Evolutionary conservation across 371 early-diverging fungal genomes (phyloP).

Genomic region (Mortierella sp.): DNA sequence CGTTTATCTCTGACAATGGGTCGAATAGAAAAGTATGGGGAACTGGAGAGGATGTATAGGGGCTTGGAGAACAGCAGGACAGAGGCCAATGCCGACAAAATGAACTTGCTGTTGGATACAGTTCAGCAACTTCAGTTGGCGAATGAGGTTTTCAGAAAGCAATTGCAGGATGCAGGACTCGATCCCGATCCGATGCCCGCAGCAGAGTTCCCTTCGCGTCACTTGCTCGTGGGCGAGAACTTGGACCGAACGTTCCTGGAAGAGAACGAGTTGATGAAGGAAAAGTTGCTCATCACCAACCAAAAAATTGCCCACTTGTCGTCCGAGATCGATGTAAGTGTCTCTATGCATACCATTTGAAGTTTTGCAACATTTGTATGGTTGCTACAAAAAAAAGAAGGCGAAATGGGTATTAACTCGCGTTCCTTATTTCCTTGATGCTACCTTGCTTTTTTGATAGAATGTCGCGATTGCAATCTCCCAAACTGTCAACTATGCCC

Average conservation of each 20-base stretch:
- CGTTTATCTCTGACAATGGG: not conserved
- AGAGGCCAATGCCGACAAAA: conserved; percentile 48
- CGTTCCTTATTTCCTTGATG: not conserved
- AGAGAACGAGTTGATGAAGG: conserved; percentile 35
- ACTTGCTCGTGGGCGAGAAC: conserved; percentile 32
- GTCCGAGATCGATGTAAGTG: conserved; percentile 40
- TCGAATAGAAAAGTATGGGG: conserved; percentile 33
- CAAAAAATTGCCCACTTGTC: conserved; percentile 39
- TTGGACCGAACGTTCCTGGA: conserved; percentile 45
- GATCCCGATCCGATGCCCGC: conserved; percentile 46
- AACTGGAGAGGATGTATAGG: conserved; percentile 19
- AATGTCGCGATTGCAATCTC: conserved; percentile 46
- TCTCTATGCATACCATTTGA: not conserved
- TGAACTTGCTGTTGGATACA: conserved; percentile 43
- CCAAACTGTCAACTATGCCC: conserved; percentile 48
- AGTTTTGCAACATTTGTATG: no score
- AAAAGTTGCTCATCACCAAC: conserved; percentile 28
- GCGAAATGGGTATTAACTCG: not conserved
- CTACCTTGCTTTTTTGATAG: conserved; percentile 9
- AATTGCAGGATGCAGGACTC: conserved; percentile 37
- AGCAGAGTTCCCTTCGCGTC: conserved; percentile 22
- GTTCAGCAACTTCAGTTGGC: conserved; percentile 42
- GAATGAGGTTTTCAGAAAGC: conserved; percentile 46
- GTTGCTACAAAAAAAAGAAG: no score
- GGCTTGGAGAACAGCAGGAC: conserved; percentile 27